Evolutionary conservation across 106 monocot species (phyloP), one percentile per base, ranked within the genome.

Genomic region (Gastrodia elata): DNA sequence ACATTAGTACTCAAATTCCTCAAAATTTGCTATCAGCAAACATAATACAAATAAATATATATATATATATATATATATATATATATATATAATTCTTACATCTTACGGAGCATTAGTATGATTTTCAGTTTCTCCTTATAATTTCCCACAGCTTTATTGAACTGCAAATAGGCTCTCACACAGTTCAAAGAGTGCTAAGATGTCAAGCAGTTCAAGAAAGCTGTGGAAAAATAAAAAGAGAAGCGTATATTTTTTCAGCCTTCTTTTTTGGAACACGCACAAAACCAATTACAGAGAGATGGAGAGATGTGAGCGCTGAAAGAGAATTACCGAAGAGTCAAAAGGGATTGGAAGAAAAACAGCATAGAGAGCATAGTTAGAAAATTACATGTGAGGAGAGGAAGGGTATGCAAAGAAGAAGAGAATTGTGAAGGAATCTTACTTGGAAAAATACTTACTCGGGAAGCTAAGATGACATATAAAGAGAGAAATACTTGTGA

Each of bases 101-200:
- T n/a, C n/a, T n/a, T n/a, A n/a, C n/a, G n/a, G n/a, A n/a, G n/a
- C n/a, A n/a, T n/a, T n/a, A n/a, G n/a, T n/a, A n/a, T n/a, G n/a
- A n/a, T n/a, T 34, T 36, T 80, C 78, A 88, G 84, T 57, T 78
- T 82, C 86, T 88, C 84, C 32, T 72, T 86, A 86, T 80, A 82
- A 75, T 88, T 94, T 94, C 87, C 94, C 94, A 89, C 94, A 94
- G 91, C 91, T 89, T 89, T 91, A 85, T 91, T 94, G 94, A 94
- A 94, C 94, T 76, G 91, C 88, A 89, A 74, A 13, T 61, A 43
- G 36, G 55, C 55, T 32, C 52, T 38, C 24, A n/a, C n/a, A n/a
- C 59, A 74, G 26, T 25, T 8, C 32, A 28, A 25, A 24, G 4
- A n/a, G n/a, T n/a, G n/a, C n/a, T 57, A 20, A 69, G 4, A 40